Evolutionary conservation across 148 eudicot species (phyloP), one percentile per base, ranked within the genome.

Genomic region (Vaccinium myrtillus): DNA sequence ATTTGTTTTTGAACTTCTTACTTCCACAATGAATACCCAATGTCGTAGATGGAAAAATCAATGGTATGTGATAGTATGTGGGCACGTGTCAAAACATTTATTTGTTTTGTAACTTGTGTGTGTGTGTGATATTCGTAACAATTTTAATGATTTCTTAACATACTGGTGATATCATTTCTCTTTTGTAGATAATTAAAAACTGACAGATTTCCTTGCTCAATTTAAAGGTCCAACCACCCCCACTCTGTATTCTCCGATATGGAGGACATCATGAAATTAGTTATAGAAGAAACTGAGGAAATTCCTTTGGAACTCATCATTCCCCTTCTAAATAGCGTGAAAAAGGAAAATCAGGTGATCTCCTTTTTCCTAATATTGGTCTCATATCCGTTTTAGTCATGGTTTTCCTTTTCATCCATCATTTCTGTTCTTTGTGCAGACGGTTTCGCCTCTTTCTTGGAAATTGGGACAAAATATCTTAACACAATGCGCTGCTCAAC

Each of bases 221-320:
- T 51, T 80, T 90, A 8, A 83, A 96, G 98, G 90, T 85, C 94
- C 39, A 78, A 90, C 63, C 96, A 92, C 61, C 94, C 96, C 39
- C 87, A 77, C 63, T 77, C 83, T 15, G 92, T 94, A 84, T 85
- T 90, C 81, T 81, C 75, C 36, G 84, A 91, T 76, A 95, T 97
- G 96, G 95, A 90, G 89, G 87, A 76, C 73, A 92, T 97, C 75
- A 94, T 97, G 99, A 90, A 87, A 76, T 80, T 88, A 78, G 83
- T 94, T 83, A 87, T 97, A 75, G 86, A 94, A 23, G 99, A 95
- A 88, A 94, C 91, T 81, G 99, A 97, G 80, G 90, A 88, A 53
- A 82, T 92, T 63, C 84, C 98, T 61, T 50, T 86, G 61, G 89
- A 89, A 79, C 95, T 97, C 73, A 87, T 97, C 36, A 87, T 79